Percentiles rank a stretch among this genome's conserved stretches.
These are phyloP conservation scores for Cyberlindnera nakhonratchasimensis DNA, from an alignment of 805 yeast genomes.

Conservation along the genomic window DNA sequence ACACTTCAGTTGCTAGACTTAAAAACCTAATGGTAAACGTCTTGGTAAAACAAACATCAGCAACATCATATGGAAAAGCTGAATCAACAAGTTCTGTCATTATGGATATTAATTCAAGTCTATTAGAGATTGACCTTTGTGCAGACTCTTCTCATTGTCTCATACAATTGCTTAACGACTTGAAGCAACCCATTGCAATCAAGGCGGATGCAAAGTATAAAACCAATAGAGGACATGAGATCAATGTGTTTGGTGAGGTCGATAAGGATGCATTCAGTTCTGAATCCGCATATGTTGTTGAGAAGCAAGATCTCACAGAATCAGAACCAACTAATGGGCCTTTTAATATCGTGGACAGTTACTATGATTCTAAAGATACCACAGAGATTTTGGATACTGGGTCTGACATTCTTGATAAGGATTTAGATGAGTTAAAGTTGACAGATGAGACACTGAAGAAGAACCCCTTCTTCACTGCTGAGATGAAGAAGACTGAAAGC, in stretches of 20 bases:
- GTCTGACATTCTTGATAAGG: constrained; percentile 30
- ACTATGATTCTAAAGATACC: constrained; percentile 12
- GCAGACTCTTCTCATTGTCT: constrained; percentile 83
- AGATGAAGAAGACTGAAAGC: not conserved
- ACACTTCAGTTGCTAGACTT: constrained; percentile 46
- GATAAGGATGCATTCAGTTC: constrained; percentile 31
- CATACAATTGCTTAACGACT: constrained; percentile 61
- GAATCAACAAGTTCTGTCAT: constrained; percentile 30
- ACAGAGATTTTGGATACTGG: constrained; percentile 1
- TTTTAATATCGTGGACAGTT: constrained; percentile 26
- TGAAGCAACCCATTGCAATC: constrained; percentile 64
- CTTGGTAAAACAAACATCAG: constrained; percentile 29
- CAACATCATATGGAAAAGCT: constrained; percentile 14
- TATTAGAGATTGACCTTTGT: constrained; percentile 54
- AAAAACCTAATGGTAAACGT: constrained; percentile 29
- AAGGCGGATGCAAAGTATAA: constrained; percentile 58
- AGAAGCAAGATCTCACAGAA: not conserved
- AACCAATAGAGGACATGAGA: constrained; percentile 25
- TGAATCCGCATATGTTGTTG: not conserved
- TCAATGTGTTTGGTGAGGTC: constrained; percentile 41
- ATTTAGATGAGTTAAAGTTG: constrained; percentile 28
- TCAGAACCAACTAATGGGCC: constrained; percentile 7
- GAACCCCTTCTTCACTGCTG: constrained; percentile 18
- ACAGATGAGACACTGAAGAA: constrained; percentile 10
- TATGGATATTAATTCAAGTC: constrained; percentile 47